These are phyloP conservation scores for Funneliformis caledonium DNA, from an alignment of 371 early-diverging fungal species.

Conservation along the genomic window DNA sequence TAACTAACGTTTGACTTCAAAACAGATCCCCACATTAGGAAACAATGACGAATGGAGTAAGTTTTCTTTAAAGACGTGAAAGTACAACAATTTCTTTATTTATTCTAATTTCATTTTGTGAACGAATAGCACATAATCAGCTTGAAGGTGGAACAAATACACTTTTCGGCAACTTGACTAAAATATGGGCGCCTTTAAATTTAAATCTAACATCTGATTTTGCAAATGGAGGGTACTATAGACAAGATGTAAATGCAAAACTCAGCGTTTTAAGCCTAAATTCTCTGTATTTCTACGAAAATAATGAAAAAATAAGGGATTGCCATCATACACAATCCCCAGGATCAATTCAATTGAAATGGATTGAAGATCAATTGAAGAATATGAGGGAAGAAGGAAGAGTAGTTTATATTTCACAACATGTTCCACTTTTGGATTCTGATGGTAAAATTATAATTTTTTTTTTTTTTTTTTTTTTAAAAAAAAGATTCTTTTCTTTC, in stretches of 20 bases:
- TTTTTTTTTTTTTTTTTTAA: background rate
- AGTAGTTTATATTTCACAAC: conserved; percentile 52
- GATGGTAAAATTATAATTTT: background rate
- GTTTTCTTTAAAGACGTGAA: background rate
- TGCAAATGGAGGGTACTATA: conserved; percentile 40
- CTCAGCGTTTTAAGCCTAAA: conserved; percentile 44
- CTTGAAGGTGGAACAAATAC: conserved; percentile 6
- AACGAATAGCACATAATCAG: conserved; percentile 3
- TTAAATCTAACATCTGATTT: conserved; percentile 17
- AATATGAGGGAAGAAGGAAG: background rate
- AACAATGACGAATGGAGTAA: conserved; percentile 51
- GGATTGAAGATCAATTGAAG: conserved; percentile 41
- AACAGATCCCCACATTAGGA: conserved; percentile 53
- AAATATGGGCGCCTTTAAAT: conserved; percentile 38
- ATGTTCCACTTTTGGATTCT: conserved; percentile 57
- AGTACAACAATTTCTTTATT: background rate
- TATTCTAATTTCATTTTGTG: background rate
- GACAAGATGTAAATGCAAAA: conserved; percentile 22
- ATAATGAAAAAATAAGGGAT: conserved; percentile 43
- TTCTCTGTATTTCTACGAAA: conserved; percentile 45
- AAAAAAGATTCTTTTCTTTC: too few species aligned
- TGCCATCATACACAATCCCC: conserved; percentile 44
- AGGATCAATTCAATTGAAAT: conserved; percentile 46
- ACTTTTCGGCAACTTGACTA: conserved; percentile 21
- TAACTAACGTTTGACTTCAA: background rate